Base-by-base conservation (phyloP, 257 asterid genomes). In the Apocynum venetum region DNA sequence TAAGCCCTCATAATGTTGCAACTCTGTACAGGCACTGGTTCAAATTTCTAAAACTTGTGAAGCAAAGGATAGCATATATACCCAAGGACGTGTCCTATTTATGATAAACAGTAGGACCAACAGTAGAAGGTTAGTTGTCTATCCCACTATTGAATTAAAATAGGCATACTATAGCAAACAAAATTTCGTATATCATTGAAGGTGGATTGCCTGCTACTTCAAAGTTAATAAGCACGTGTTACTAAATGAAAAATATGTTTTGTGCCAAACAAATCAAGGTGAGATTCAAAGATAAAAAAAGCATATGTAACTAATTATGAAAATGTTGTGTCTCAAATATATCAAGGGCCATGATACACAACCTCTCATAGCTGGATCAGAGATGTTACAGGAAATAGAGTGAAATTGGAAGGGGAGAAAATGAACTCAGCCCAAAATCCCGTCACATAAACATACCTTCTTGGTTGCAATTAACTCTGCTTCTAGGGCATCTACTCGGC, bases 391-490 rank as follows among this genome's bases (percentile, higher is more conserved):
- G 52, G 9, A 36, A 41, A 68, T 68, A 43, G 38, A 25, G 14
- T 0, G 2, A 68, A 41, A 19, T 9, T 43, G 38, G 38, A 48
- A 19, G 25, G 14, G 53, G 2, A 43, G 20, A 35, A 40, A 6
- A 66, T 52, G 46, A 14, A 35, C 20, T 38, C 17, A 6, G 4
- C 0, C 67, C 8, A 57, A 31, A 57, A 53, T 38, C 48, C 31
- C 38, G 76, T 51, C 49, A 10, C 25, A 56, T 25, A 69, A 65
- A 80, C 49, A 49, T 76, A 96, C 99, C 99, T 93, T 93, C 84
- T 93, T 96, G 70, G 99, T 96, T 25, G 99, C 94, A 79, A 96
- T 96, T 78, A 93, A 63, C 88, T 96, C 99, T 1, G 99, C 99
- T 84, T 96, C 99, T 14, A 96, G 88, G 84, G 95, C 99, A 87